Percentiles rank a stretch among this genome's conserved stretches.
Evolutionary conservation across 306 rosid species (phyloP).

Genomic region (Trifolium fragiferum): DNA sequence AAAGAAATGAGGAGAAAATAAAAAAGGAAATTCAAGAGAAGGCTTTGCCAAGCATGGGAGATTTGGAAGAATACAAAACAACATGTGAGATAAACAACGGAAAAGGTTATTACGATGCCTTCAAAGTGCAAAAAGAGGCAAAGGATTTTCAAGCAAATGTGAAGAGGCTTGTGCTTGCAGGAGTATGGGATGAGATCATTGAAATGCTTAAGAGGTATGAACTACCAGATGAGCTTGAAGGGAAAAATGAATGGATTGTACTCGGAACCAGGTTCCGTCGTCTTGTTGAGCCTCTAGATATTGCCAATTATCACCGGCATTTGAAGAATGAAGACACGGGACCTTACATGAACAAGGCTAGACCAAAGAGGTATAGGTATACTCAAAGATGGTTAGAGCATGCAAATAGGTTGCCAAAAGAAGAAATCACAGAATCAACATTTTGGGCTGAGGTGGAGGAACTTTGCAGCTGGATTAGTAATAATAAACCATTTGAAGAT

Average conservation of each 20-base stretch:
- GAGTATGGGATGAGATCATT: constrained; percentile 74
- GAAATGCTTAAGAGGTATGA: constrained; percentile 68
- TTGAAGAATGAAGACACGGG: constrained; percentile 64
- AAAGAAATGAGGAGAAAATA: constrained; percentile 43
- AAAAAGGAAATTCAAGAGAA: constrained; percentile 19
- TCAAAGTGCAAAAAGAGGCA: constrained; percentile 58
- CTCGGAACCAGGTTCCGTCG: constrained; percentile 62
- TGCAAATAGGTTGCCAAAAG: neutral
- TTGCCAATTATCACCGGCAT: constrained; percentile 84
- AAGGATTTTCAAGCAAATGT: constrained; percentile 78
- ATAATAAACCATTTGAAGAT: constrained; percentile 23
- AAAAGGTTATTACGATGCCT: constrained; percentile 67
- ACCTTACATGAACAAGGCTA: constrained; percentile 54
- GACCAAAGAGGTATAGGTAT: constrained; percentile 73
- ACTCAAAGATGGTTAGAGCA: constrained; percentile 78
- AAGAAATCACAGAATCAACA: constrained; percentile 54
- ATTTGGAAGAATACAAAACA: constrained; percentile 45
- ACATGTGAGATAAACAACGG: constrained; percentile 37
- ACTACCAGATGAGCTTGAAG: constrained; percentile 88
- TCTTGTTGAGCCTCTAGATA: constrained; percentile 79
- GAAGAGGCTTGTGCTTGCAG: constrained; percentile 66
- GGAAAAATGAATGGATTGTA: constrained; percentile 45
- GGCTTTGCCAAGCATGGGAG: constrained; percentile 20
- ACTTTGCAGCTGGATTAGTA: constrained; percentile 43
- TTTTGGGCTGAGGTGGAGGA: constrained; percentile 88